Base-by-base conservation (phyloP, 768 basidiomycete genomes). In the Pulveroboletus sp. region DNA sequence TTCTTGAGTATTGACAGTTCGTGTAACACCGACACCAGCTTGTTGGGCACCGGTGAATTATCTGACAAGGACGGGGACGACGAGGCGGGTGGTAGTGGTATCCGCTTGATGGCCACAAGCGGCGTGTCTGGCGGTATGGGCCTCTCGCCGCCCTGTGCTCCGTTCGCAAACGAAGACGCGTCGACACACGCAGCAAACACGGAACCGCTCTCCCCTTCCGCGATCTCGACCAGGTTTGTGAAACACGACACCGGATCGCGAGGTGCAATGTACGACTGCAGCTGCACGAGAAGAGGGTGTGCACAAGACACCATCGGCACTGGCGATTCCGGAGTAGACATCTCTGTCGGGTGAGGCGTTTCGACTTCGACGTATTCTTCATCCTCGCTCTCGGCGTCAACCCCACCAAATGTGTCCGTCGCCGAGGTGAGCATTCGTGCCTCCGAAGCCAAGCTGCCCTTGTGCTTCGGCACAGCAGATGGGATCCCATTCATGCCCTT, bases 191-290 rank as follows among this genome's bases (percentile, higher is more conserved):
- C 78, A 14, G 73, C 71, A 50, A 69, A 80, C 17, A 93, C 86
- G 2, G 79, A 83, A 5, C 90, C 90, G 35, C 79, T 85, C 61
- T 91, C 89, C 27, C 90, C 89, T 63, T 91, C 86, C 0, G 87
- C 89, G 24, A 93, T 84, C 68, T 90, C 89, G 46, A 77, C 78
- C 39, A 90, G 70, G 52, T 88, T 80, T 9, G 74, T 68, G 64
- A 86, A 91, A 49, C 79, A 76, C 4, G 78, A 73, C 1, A 76
- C 72, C 4, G 88, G 89, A 60, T 89, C 79, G 17, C 79, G 65
- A 2, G 81, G 77, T 55, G 84, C 76, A 57, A 91, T 85, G 63
- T 82, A 86, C 23, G 77, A 74, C 39, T 56, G 53, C 75, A 78
- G 20, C 83, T 69, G 50, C 2, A 1, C 83, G 80, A 32, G 73